These are phyloP conservation scores for Calocybe cyanea DNA, from an alignment of 768 basidiomycete genomes.

Conservation along the genomic window DNA sequence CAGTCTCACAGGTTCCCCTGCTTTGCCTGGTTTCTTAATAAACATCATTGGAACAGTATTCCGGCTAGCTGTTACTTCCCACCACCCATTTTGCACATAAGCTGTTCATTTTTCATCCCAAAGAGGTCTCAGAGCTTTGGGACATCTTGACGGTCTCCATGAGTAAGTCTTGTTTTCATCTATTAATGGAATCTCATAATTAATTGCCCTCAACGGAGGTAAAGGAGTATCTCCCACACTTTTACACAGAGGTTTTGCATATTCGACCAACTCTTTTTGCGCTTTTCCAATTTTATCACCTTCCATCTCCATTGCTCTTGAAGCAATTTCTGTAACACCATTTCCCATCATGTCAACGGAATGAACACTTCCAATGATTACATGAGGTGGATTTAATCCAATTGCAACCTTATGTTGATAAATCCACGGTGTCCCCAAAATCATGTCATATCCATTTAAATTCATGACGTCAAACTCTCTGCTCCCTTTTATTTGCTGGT, in stretches of 20 bases:
- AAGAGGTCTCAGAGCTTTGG: conserved; percentile 11
- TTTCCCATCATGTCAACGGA: background rate
- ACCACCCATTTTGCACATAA: conserved; percentile 5
- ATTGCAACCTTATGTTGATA: conserved; percentile 2
- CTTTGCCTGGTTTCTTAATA: no score
- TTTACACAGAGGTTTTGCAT: no score
- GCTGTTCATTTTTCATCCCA: conserved; percentile 12
- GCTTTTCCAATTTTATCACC: background rate
- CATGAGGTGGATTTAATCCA: background rate
- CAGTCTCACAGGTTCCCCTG: no score
- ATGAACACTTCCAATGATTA: background rate
- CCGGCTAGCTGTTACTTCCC: background rate
- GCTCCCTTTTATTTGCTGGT: conserved; percentile 26
- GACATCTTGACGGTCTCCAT: no score
- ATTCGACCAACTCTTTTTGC: background rate
- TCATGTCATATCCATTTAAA: no score
- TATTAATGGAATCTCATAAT: conserved; percentile 36
- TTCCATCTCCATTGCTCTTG: no score
- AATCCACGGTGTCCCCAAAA: no score
- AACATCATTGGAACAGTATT: conserved; percentile 2
- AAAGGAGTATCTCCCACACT: conserved; percentile 4
- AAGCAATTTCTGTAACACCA: background rate
- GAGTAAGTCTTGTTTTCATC: no score
- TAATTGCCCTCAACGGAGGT: conserved; percentile 27
- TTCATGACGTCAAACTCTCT: conserved; percentile 17